Conservation (phyloP, 768 basidiomycete species). For the Mycena alexandri region DNA sequence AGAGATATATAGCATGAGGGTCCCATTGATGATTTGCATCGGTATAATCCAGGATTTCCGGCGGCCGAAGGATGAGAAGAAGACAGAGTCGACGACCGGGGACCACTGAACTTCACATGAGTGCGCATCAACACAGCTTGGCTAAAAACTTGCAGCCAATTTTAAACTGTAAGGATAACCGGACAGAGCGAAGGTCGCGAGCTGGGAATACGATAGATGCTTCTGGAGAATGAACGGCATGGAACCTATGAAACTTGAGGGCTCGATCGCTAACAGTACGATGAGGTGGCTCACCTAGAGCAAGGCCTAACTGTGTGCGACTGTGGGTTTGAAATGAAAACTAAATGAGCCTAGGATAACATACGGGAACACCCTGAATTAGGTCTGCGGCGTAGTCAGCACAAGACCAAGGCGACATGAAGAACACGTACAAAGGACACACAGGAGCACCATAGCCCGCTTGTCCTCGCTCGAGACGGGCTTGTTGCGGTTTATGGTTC, state of each 20-base stretch:
- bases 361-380: constrained; percentile 91
- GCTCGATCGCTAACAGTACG: constrained; percentile 4
- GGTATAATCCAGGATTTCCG: constrained; percentile 99
- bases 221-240: constrained; percentile 96
- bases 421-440: constrained; percentile 81
- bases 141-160: constrained; percentile 48
- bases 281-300: constrained; percentile 69
- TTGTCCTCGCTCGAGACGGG: constrained; percentile 66
- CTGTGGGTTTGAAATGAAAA: constrained; percentile 26
- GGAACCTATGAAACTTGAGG: constrained; percentile 69
- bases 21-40: constrained; percentile 92
- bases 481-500: neutral
- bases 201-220: constrained; percentile 95
- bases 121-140: no score
- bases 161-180: constrained; percentile 98
- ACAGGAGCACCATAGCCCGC: constrained; percentile 84
- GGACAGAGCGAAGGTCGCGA: constrained; percentile 93
- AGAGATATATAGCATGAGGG: constrained; percentile 84
- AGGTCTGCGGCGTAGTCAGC: constrained; percentile 60
- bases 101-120: constrained; percentile 74
- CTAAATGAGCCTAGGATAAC: constrained; percentile 45
- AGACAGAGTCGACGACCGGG: constrained; percentile 95
- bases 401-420: constrained; percentile 21
- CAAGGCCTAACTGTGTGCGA: constrained; percentile 80
- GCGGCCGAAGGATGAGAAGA: constrained; percentile 85